A percentile compares a stretch with the other conserved stretches of the same genome.
phyloP scores from a whole-genome alignment of 2,329 filamentous ascomycete genomes.

The Teratosphaeria viscida region DNA sequence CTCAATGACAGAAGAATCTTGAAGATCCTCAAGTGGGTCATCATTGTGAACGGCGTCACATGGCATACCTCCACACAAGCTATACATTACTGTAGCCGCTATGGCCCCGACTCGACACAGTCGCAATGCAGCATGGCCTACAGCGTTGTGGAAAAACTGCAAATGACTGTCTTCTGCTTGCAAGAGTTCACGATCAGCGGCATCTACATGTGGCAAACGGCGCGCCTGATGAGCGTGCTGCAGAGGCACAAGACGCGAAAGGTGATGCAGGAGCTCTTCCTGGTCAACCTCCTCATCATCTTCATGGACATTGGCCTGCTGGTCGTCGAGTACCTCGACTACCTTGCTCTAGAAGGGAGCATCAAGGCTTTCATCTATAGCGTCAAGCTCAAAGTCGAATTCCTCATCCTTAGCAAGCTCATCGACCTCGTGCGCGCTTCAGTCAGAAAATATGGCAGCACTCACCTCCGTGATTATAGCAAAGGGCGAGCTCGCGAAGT shows the following conservation, averaged over 20 bases:
- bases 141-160: neutral
- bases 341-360: slow-evolving; percentile 21
- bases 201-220: neutral
- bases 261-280: slow-evolving; percentile 21
- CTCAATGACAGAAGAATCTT: neutral
- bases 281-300: slow-evolving; percentile 27
- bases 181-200: neutral
- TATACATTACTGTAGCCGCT: neutral
- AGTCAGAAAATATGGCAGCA: neutral
- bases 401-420: slow-evolving; percentile 16
- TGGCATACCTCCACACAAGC: neutral
- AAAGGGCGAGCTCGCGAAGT: neutral
- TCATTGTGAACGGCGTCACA: neutral
- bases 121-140: neutral
- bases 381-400: slow-evolving; percentile 12
- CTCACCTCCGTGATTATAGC: neutral
- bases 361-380: slow-evolving; percentile 25
- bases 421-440: neutral
- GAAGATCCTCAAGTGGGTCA: neutral
- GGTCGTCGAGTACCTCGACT: slow-evolving; percentile 20
- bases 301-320: slow-evolving; percentile 23
- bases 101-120: neutral
- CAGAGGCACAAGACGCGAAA: neutral
- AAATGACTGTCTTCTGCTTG: neutral
- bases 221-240: neutral